phyloP scores from a whole-genome alignment of 441 rosid genomes.

The Syzygium malaccense region DNA sequence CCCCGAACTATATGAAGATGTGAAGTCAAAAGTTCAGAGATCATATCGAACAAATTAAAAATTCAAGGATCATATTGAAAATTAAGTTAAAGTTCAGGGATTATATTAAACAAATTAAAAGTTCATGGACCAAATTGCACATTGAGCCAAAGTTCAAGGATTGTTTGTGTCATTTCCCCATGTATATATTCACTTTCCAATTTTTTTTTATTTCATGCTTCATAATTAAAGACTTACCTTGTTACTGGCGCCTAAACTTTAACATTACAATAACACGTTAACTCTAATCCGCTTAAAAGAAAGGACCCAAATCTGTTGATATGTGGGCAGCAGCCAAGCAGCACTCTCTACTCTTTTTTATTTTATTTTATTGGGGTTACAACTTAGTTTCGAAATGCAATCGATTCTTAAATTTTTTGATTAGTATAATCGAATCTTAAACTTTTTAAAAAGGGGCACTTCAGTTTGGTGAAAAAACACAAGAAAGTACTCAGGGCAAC shows the following conservation, averaged over 20 bases:
- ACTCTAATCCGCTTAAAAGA: background rate
- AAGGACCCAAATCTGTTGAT: background rate
- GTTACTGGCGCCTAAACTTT: background rate
- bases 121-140: too few relatives aligned
- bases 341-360: background rate
- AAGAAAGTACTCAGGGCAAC: background rate
- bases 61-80: too few relatives aligned
- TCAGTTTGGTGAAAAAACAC: background rate
- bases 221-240: background rate
- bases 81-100: too few relatives aligned
- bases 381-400: background rate
- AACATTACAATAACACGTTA: background rate
- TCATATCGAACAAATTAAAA: too few relatives aligned
- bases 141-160: too few relatives aligned
- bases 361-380: background rate
- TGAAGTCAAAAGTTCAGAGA: too few relatives aligned
- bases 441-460: fast-evolving
- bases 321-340: background rate
- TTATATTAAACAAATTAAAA: too few relatives aligned
- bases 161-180: too few relatives aligned
- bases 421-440: background rate
- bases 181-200: background rate
- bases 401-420: background rate
- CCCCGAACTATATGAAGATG: too few relatives aligned
- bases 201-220: background rate